Conservation (phyloP, 176 grass and related monocot genomes). For the Oryza coarctata region DNA sequence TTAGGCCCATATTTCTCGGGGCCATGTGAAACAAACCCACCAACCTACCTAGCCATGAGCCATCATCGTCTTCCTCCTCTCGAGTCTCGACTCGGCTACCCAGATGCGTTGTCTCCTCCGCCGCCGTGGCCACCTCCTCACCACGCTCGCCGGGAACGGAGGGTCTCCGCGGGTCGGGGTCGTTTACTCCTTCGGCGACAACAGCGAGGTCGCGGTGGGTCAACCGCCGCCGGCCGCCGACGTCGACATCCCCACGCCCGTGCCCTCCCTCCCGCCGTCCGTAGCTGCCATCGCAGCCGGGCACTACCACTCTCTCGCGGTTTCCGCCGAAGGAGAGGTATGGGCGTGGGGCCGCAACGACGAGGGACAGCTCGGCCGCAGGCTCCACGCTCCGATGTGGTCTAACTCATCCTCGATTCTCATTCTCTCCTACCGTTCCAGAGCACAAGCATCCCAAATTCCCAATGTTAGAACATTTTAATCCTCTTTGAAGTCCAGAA, state of each 20-base stretch:
- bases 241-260: conserved; percentile 59
- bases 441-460: not conserved
- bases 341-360: conserved; percentile 94
- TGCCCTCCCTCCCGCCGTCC: conserved; percentile 57
- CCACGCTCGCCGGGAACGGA: conserved; percentile 13
- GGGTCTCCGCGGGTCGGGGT: not conserved
- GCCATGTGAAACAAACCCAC: too few relatives aligned
- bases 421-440: not conserved
- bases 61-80: not conserved
- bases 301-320: conserved; percentile 86
- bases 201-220: conserved; percentile 69
- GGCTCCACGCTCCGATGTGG: conserved; percentile 53
- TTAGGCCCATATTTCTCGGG: not conserved
- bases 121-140: conserved; percentile 32
- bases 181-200: conserved; percentile 81
- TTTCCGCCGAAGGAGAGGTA: conserved; percentile 57
- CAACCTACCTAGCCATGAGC: too few relatives aligned
- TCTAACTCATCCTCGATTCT: not conserved
- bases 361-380: conserved; percentile 73
- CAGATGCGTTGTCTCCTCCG: conserved; percentile 26
- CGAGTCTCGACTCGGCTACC: not conserved
- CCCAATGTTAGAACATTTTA: not conserved
- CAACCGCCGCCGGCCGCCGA: conserved; percentile 42
- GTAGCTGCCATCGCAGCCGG: conserved; percentile 47
- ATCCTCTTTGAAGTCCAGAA: not conserved